Percentiles rank a stretch among this genome's conserved stretches.
phyloP scores from a whole-genome alignment of 2,329 filamentous ascomycete genomes.

The Pleomassaria siparia region DNA sequence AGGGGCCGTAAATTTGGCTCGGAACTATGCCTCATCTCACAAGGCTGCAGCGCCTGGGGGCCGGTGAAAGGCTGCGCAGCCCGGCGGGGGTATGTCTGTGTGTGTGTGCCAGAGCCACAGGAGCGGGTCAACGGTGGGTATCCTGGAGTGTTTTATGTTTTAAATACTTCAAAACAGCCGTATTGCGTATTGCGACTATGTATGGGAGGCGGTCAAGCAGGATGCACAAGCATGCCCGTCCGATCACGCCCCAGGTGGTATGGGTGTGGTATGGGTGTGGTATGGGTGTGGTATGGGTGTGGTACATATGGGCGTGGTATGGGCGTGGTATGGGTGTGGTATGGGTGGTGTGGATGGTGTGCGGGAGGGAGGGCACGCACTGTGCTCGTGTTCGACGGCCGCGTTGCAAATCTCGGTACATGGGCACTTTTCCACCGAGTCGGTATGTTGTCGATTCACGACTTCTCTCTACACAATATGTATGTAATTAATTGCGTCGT shows the following conservation, averaged over 20 bases:
- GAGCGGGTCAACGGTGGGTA: conserved; percentile 18
- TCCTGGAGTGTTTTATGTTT: background rate
- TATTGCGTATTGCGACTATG: conserved; percentile 1
- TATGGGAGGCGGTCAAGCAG: conserved; percentile 20
- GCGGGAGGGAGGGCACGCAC: background rate
- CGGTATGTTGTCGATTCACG: too few relatives aligned
- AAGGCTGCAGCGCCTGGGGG: conserved; percentile 22
- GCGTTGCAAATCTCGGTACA: background rate
- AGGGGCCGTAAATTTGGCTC: conserved; percentile 29
- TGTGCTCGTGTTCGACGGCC: background rate
- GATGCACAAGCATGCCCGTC: conserved; percentile 10
- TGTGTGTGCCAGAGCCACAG: conserved; percentile 13
- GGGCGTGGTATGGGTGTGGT: background rate
- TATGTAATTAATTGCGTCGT: too few relatives aligned
- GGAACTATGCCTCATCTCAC: conserved; percentile 19
- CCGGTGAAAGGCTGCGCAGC: conserved; percentile 14
- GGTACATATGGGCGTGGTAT: too few relatives aligned
- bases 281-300: too few relatives aligned
- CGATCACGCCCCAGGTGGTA: conserved; percentile 4
- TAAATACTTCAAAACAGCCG: conserved; percentile 1
- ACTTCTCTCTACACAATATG: background rate
- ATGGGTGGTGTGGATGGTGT: background rate
- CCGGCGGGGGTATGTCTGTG: conserved; percentile 6
- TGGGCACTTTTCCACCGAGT: too few relatives aligned
- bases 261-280: too few relatives aligned